Percentiles rank a stretch among this genome's conserved stretches.
Evolutionary conservation across 768 basidiomycete genomes (phyloP).

Genomic region (Lentinus brumalis): DNA sequence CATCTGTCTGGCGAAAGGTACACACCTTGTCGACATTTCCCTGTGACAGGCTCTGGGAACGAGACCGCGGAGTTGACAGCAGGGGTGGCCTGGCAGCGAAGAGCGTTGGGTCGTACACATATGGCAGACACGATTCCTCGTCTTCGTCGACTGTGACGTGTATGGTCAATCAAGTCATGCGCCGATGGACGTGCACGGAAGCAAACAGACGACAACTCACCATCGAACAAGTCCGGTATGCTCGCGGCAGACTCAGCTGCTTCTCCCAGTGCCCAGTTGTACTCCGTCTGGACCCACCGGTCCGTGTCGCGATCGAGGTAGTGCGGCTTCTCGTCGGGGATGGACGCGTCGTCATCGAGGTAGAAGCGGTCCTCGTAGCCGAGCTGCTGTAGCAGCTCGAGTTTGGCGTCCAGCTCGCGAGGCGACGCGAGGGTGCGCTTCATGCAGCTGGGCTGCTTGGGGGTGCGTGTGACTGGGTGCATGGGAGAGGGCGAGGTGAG

Average conservation of each 20-base stretch:
- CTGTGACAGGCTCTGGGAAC: constrained; percentile 14
- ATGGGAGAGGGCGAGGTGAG: neutral
- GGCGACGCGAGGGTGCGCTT: constrained; percentile 8
- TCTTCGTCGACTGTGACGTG: constrained; percentile 23
- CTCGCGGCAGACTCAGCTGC: constrained; percentile 17
- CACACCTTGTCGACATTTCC: constrained; percentile 22
- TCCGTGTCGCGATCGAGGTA: constrained; percentile 16
- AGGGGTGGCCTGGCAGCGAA: constrained; percentile 12
- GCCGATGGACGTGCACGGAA: neutral
- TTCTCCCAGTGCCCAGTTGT: constrained; percentile 20
- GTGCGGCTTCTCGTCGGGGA: constrained; percentile 7
- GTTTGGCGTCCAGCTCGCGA: constrained; percentile 24
- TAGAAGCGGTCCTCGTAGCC: constrained; percentile 16
- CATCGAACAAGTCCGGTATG: constrained; percentile 18
- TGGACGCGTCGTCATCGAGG: constrained; percentile 12
- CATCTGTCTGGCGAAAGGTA: neutral
- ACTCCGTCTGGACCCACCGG: constrained; percentile 23
- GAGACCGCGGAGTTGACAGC: constrained; percentile 5
- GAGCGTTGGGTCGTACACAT: constrained; percentile 25
- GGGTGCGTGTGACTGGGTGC: constrained; percentile 3
- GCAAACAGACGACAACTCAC: constrained; percentile 3
- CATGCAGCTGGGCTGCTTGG: constrained; percentile 16
- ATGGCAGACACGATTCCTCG: constrained; percentile 21
- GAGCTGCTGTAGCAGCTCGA: constrained; percentile 25
- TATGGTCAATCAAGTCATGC: constrained; percentile 4